Base-by-base conservation (phyloP, 2,329 filamentous ascomycete species). In the Scedosporium boydii region DNA sequence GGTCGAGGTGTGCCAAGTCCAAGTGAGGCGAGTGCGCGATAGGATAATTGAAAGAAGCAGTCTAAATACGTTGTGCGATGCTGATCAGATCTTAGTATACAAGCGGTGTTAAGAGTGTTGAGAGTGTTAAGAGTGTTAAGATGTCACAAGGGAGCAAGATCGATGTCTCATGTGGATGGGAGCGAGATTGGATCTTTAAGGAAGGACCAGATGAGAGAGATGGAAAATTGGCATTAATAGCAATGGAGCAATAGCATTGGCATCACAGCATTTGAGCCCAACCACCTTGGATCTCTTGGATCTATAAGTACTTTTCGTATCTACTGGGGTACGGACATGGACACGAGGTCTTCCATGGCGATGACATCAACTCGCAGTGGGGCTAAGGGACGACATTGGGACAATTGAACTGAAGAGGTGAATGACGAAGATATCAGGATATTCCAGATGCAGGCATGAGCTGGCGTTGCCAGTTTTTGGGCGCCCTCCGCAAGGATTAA, bases 121-220 rank as follows among this genome's bases (percentile, higher is more conserved):
- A 34, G 29, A 34, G 6, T 34, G 29, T 34, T 34, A 34, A 34
- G 29, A 34, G 27, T 29, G 27, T 29, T 55, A 6, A 38, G 6
- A 38, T 38, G 51, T 55, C 51, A 55, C 21, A 55, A 55, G 21
- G 6, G 23, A 55, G 51, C 51, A 55, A 23, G 51, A 55, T 55
- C 51, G 51, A 23, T 55, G 51, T 55, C 51, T 55, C 51, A 55
- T 55, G 51, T 55, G 51, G 51, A 23, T 18, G 23, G 51, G 51
- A 55, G 51, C 51, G 51, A 55, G 51, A 55, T 55, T 55, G 4
- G 18, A 55, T 55, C 51, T 55, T 55, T 55, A 55, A 55, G 51
- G 51, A 26, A 55, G 51, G 51, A 18, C 18, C 21, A 23, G 21
- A 53, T 18, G 48, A 14, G 18, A 26, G 21, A 26, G 21, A 55